Evolutionary conservation across 768 basidiomycete species (phyloP), one percentile per base, ranked within the genome.

Genomic region (Candolleomyces eurysporus): DNA sequence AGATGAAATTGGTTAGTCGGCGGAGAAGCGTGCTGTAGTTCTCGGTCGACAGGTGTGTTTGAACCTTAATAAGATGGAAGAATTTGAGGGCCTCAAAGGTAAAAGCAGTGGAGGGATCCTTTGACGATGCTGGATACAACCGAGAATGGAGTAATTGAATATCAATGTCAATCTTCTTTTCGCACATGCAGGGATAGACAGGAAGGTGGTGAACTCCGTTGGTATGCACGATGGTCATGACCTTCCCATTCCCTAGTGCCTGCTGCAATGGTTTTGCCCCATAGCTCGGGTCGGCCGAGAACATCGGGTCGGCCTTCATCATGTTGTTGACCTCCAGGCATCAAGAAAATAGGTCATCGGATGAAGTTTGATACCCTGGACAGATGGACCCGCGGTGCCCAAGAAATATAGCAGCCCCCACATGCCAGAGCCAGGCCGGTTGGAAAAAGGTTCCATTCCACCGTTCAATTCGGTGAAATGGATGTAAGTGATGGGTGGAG

Each of bases 381-480:
- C 68, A 71, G 0, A 58, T 61, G 0, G 19, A 5, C 0, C 68
- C 68, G 1, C 65, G 36, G 54, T 73, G 72, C 71, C 70, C 4
- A 67, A 11, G 30, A 66, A 63, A 13, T n/a, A 68, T 57, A 1
- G 64, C 62, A 4, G 66, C 36, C 0, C 71, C 71, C 2, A 68
- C 48, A 22, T 70, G 49, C 55, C 63, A 65, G 1, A 73, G 61
- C 0, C 57, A 60, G 7, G 31, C 65, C 2, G 42, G 31, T 5
- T 58, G 17, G 22, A 65, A 71, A 43, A 42, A 66, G 1, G 43
- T 43, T 1, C 66, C 67, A 46, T 67, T 69, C 69, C 69, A 69
- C 9, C 46, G 13, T 52, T 69, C 43, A 3, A 71, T 22, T 4
- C 65, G 61, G 55, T 71, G 70, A 21, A 68, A 62, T 16, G 61